Evolutionary conservation across 2,329 filamentous ascomycete genomes (phyloP).

Genomic region (Metarhizium guizhouense): DNA sequence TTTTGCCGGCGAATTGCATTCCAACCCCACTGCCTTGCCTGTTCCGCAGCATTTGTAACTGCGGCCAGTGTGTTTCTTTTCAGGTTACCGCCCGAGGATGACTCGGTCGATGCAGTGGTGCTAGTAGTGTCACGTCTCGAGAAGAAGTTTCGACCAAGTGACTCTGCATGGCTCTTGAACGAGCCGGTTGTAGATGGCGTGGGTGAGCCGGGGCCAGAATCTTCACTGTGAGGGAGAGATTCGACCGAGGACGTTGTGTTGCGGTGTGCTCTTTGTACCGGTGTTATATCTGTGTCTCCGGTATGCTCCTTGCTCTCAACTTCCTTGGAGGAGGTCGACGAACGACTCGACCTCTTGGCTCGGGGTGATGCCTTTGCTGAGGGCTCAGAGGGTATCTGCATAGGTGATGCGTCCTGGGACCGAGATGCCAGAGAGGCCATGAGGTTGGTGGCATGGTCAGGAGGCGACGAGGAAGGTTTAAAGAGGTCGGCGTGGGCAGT

Average conservation of each 20-base stretch:
- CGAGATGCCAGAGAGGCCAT: constrained; percentile 62
- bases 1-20: constrained; percentile 45
- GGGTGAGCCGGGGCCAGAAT: constrained; percentile 15
- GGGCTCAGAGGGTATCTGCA: constrained; percentile 30
- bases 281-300: constrained; percentile 18
- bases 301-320: constrained; percentile 29
- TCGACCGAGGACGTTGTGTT: constrained; percentile 30
- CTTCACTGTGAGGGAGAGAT: constrained; percentile 17
- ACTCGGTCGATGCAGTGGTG: constrained; percentile 25
- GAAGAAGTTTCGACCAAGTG: constrained; percentile 31
- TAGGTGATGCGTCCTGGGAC: constrained; percentile 46
- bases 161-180: constrained; percentile 30
- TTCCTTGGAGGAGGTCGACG: constrained; percentile 40
- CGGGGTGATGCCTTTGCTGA: constrained; percentile 26
- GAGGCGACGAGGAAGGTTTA: constrained; percentile 45
- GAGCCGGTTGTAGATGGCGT: constrained; percentile 27
- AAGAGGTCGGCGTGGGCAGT: constrained; percentile 56
- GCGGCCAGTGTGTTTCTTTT: constrained; percentile 45
- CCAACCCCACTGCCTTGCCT: constrained; percentile 51
- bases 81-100: constrained; percentile 23
- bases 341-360: constrained; percentile 35
- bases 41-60: constrained; percentile 45
- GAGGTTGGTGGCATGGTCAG: constrained; percentile 50
- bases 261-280: constrained; percentile 20
- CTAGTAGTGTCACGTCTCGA: constrained; percentile 28